Evolutionary conservation across 2,329 filamentous ascomycete genomes (phyloP).

Genomic region (Samsoniella hepiali): DNA sequence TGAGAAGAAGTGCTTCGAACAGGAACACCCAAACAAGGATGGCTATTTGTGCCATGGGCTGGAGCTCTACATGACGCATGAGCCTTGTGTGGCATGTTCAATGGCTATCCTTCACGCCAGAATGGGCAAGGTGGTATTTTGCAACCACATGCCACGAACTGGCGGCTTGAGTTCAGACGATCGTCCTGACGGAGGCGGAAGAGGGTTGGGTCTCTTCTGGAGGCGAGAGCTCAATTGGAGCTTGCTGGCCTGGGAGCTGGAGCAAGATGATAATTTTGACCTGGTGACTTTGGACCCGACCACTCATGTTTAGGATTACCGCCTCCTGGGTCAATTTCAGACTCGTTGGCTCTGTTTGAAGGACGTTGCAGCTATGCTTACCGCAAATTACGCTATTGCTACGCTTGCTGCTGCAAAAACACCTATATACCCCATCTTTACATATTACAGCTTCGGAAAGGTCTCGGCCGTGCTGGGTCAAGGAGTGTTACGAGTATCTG

Average conservation of each 20-base stretch:
- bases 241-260: constrained; percentile 76
- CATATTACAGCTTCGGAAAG: background rate
- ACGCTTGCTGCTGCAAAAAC: background rate
- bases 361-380: constrained; percentile 21
- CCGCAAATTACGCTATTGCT: constrained; percentile 1
- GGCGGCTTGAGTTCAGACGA: constrained; percentile 81
- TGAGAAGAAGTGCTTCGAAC: constrained; percentile 59
- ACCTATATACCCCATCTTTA: constrained; percentile 4
- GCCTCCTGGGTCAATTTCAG: constrained; percentile 38
- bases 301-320: constrained; percentile 49
- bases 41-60: constrained; percentile 93
- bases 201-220: constrained; percentile 67
- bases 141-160: constrained; percentile 71
- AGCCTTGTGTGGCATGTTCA: constrained; percentile 93
- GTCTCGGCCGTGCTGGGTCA: background rate
- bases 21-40: constrained; percentile 65
- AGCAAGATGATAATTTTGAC: constrained; percentile 42
- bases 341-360: constrained; percentile 25
- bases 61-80: constrained; percentile 91
- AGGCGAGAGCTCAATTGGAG: constrained; percentile 82
- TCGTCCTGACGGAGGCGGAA: constrained; percentile 53
- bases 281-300: constrained; percentile 44
- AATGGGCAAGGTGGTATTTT: constrained; percentile 82
- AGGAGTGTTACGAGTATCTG: background rate
- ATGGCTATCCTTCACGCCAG: constrained; percentile 95